Evolutionary conservation across 441 rosid species (phyloP), one percentile per base, ranked within the genome.

Genomic region (Arabidopsis lyrata): DNA sequence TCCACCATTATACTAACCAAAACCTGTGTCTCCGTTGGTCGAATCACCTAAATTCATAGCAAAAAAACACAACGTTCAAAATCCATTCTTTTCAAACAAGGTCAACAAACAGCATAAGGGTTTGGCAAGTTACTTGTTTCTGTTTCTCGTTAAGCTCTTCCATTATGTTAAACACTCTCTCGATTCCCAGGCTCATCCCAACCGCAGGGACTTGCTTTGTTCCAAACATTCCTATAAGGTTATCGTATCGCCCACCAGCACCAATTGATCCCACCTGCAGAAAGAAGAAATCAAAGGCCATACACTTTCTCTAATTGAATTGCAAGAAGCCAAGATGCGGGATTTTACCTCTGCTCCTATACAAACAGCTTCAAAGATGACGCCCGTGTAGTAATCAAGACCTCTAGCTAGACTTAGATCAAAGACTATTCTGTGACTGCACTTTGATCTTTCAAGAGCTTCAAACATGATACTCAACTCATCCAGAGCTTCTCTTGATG

Each of bases 321-420:
- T 11, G 54, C 50, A 31, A 24, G 52, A 62, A 47, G 31, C 29
- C 9, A 38, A 68, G 22, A 52, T 10, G 20, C 4, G 4, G 59
- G 34, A 41, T 5, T 35, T 68, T 68, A 92, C 98, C 93, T 91
- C 89, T 29, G 87, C 87, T 68, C 97, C 96, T 75, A 76, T 85
- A 52, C 89, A 88, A 70, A 86, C 91, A 45, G 96, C 95, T 85
- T 93, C 99, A 77, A 81, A 95, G 73, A 93, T 88, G 45, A 95
- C 91, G 15, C 99, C 99, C 0, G 99, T 92, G 71, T 92, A 92
- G 85, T 92, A 95, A 83, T 92, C 96, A 64, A 95, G 99, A 55
- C 99, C 99, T 81, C 98, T 87, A 52, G 98, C 99, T 60, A 92
- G 92, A 78, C 99, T 95, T 73, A 95, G 85, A 77, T 95, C 98